Evolutionary conservation across 345 rosid species (phyloP), one percentile per base, ranked within the genome.

Genomic region (Geranium rotundifolium): DNA sequence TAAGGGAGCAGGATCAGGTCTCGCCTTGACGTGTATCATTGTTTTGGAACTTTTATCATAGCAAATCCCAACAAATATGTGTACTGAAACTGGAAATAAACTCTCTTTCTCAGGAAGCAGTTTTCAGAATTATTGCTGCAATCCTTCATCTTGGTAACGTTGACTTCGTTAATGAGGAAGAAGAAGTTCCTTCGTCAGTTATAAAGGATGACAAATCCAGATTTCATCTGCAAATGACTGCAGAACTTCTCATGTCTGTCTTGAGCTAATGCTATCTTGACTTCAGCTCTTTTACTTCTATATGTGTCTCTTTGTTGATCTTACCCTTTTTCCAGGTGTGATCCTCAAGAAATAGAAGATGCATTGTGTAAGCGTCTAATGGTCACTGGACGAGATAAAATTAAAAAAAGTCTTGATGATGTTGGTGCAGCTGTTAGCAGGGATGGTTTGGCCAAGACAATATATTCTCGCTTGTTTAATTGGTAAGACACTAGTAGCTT

Each of bases 141-240:
- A 91, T 91, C 67, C 97, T 91, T 73, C 97, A 91, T 75, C 91
- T 91, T 49, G 96, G 97, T 41, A 91, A 91, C 54, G 73, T 91
- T 59, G 81, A 77, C 63, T 91, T 91, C 77, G 69, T 75, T 20
- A 82, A 71, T 67, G 88, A 73, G 69, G 88, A 73, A 59, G 88
- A 80, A 59, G 95, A 88, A 49, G 76, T 63, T 65, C 91, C 86
- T 68, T 78, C 90, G 17, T 79, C 98, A 13, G 76, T 76, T 17
- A 60, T 88, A 63, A 80, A 81, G 77, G 88, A 85, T 58, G 81
- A 82, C 8, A 67, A 74, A 63, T 81, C 95, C 57, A 82, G 65
- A 62, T 85, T 85, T 68, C 96, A 91, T 81, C 90, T 87, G 67
- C 75, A 81, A 64, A 85, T 80, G 83, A 81, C 95, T 23, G 81